Conservation (phyloP, 1,139 yeast genomes). For the Pneumocystis carinii region DNA sequence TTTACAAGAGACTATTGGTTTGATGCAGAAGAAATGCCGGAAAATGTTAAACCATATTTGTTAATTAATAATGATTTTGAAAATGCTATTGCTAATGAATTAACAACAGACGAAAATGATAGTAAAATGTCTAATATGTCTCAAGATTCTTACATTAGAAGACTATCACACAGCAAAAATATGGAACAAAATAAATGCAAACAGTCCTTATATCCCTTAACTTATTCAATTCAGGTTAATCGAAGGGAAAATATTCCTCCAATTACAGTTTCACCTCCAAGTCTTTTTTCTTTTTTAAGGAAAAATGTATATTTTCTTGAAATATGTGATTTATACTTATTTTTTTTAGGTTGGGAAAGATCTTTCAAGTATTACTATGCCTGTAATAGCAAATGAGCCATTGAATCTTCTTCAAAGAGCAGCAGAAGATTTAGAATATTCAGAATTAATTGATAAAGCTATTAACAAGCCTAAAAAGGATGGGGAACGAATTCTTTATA, state of each 20-base stretch:
- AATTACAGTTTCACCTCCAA: slow-evolving; percentile 61
- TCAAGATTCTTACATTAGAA: background rate
- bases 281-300: slow-evolving; percentile 60
- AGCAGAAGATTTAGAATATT: slow-evolving; percentile 88
- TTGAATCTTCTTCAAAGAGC: slow-evolving; percentile 84
- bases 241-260: slow-evolving; percentile 50
- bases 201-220: slow-evolving; percentile 7
- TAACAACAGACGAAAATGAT: background rate
- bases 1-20: background rate
- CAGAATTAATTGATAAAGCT: slow-evolving; percentile 62
- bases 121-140: background rate
- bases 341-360: slow-evolving; percentile 52
- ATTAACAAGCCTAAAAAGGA: slow-evolving; percentile 48
- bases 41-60: background rate
- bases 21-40: background rate
- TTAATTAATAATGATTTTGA: background rate
- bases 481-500: slow-evolving; percentile 64
- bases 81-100: background rate
- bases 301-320: slow-evolving; percentile 39
- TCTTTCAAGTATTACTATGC: slow-evolving; percentile 65
- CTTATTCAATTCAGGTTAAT: slow-evolving; percentile 23
- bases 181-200: background rate
- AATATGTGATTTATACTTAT: background rate
- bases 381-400: slow-evolving; percentile 91
- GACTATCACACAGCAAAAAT: background rate